Evolutionary conservation across 345 rosid genomes (phyloP).

Genomic region (Eucalyptus globulus): DNA sequence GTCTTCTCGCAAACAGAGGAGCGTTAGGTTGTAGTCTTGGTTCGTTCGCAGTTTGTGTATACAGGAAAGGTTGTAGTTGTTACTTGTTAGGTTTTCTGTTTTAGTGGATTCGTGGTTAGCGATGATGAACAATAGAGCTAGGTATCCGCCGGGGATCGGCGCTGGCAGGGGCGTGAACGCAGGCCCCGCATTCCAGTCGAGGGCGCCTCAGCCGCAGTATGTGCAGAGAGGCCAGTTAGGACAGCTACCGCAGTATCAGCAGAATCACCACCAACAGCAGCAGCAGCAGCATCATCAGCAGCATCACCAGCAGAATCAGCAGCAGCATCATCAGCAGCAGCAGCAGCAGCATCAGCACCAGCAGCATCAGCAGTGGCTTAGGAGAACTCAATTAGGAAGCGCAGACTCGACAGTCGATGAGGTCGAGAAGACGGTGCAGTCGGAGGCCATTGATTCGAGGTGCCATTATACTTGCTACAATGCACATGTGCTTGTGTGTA

Average conservation of each 20-base stretch:
- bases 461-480: neutral
- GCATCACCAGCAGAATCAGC: neutral
- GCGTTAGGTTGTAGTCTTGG: neutral
- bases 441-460: constrained; percentile 84
- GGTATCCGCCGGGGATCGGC: constrained; percentile 70
- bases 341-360: neutral
- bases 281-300: neutral
- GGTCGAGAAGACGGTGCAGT: constrained; percentile 73
- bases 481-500: neutral
- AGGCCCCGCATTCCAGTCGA: constrained; percentile 32
- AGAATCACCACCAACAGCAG: neutral
- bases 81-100: constrained; percentile 5
- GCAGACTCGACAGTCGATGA: constrained; percentile 13
- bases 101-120: neutral
- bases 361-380: neutral
- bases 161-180: constrained; percentile 40
- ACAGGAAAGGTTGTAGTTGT: neutral
- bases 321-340: neutral
- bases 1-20: neutral
- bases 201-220: constrained; percentile 25
- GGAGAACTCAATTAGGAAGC: neutral
- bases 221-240: constrained; percentile 5
- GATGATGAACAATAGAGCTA: constrained; percentile 71
- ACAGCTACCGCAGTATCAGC: neutral
- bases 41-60: neutral